Conservation (phyloP, 2,329 filamentous ascomycete species). For the Cryphonectria nitschkei region DNA sequence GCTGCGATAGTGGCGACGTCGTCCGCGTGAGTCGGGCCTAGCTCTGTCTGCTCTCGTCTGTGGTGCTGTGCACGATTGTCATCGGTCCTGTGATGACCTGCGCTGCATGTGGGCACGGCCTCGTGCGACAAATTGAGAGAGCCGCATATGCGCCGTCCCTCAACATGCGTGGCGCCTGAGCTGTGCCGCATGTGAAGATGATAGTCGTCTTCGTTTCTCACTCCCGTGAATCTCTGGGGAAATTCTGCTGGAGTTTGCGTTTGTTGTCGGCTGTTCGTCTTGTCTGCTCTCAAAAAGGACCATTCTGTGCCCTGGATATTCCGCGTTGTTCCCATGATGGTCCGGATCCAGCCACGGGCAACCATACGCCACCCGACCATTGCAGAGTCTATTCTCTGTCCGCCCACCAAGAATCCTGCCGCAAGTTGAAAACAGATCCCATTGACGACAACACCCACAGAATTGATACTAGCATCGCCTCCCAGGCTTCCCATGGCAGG, state of each 20-base stretch:
- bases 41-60: neutral
- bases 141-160: neutral
- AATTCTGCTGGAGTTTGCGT: neutral
- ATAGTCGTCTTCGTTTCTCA: no score
- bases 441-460: constrained; percentile 55
- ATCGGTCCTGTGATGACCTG: neutral
- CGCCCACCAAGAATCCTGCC: constrained; percentile 37
- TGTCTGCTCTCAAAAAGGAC: neutral
- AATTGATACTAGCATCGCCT: constrained; percentile 52
- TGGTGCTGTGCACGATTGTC: neutral
- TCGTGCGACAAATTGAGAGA: neutral
- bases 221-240: neutral
- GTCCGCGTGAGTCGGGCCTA: neutral
- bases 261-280: neutral
- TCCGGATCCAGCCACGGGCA: neutral
- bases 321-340: neutral
- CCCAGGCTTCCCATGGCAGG: constrained; percentile 50
- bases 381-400: neutral
- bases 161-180: constrained; percentile 18
- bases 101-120: neutral
- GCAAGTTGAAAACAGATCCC: constrained; percentile 48
- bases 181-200: constrained; percentile 8
- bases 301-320: neutral
- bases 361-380: neutral
- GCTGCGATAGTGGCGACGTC: constrained; percentile 49